Percentiles rank a stretch among this genome's conserved stretches.
These are phyloP conservation scores for Nitzschia sp. DNA, from an alignment of 108 stramenopile species.

Conservation along the genomic window DNA sequence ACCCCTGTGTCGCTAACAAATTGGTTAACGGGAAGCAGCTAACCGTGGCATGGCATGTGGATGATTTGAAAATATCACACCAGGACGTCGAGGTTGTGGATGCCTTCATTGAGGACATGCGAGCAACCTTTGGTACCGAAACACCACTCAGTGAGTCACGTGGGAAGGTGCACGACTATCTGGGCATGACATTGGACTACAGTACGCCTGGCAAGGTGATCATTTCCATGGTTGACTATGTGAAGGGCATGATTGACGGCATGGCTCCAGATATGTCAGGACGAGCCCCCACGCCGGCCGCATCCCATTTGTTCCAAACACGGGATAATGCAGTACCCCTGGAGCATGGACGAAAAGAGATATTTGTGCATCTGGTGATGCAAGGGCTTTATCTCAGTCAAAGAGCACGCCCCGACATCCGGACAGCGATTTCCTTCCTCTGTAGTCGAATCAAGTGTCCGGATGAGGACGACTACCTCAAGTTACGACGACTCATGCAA, in stretches of 20 bases:
- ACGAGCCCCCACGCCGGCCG: conserved; percentile 26
- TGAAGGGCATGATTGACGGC: conserved; percentile 25
- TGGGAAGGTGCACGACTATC: conserved; percentile 41
- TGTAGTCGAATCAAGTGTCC: conserved; percentile 31
- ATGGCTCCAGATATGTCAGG: conserved; percentile 19
- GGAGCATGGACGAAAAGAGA: not conserved
- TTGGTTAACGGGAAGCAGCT: conserved; percentile 31
- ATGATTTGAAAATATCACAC: conserved; percentile 48
- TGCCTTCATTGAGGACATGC: conserved; percentile 5
- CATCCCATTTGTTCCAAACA: too few species aligned
- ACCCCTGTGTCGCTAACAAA: conserved; percentile 53
- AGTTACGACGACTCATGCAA: conserved; percentile 34
- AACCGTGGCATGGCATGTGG: conserved; percentile 51
- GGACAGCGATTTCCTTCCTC: conserved; percentile 40
- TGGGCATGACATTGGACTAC: conserved; percentile 52
- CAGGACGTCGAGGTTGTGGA: conserved; percentile 9
- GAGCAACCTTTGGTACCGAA: conserved; percentile 2
- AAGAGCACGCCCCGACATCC: conserved; percentile 39
- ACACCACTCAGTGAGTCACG: conserved; percentile 22
- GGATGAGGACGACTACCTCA: conserved; percentile 40
- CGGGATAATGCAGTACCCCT: not conserved
- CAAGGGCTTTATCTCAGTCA: conserved; percentile 34
- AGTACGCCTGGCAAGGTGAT: conserved; percentile 14
- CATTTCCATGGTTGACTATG: conserved; percentile 38
- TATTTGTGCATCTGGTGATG: conserved; percentile 38